phyloP scores from a whole-genome alignment of 2,329 filamentous ascomycete species.

The Fusarium keratoplasticum region DNA sequence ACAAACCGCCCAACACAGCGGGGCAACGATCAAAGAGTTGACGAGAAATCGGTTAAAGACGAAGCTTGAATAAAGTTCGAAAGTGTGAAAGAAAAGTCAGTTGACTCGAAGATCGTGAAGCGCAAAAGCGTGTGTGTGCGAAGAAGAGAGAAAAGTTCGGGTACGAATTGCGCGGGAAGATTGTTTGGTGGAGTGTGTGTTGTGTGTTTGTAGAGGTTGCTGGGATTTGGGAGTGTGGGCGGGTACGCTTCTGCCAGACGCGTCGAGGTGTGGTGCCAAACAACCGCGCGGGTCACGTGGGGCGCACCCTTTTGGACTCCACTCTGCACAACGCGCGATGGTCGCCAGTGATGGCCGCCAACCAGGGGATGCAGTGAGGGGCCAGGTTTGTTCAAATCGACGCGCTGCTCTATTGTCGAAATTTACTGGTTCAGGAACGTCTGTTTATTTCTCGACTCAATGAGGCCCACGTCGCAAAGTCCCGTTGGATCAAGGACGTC shows the following conservation, averaged over 20 bases:
- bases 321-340: conserved; percentile 5
- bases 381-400: conserved; percentile 17
- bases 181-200: conserved; percentile 9
- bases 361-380: conserved; percentile 15
- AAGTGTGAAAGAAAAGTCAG: conserved; percentile 1
- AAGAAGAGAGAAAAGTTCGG: neutral
- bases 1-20: conserved; percentile 35
- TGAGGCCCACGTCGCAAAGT: neutral
- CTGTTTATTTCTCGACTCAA: neutral
- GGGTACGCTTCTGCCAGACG: conserved; percentile 11
- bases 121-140: conserved; percentile 8
- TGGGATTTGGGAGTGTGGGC: conserved; percentile 26
- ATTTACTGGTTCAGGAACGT: neutral
- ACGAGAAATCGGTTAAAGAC: neutral
- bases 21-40: conserved; percentile 30
- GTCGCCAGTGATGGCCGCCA: conserved; percentile 10
- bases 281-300: conserved; percentile 15
- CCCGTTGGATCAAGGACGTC: neutral
- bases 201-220: conserved; percentile 23
- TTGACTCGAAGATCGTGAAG: conserved; percentile 2
- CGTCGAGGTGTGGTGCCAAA: conserved; percentile 18
- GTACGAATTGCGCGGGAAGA: neutral
- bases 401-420: conserved; percentile 17
- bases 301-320: conserved; percentile 9
- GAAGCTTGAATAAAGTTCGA: conserved; percentile 28